Percentiles rank a stretch among this genome's conserved stretches.
phyloP scores from a whole-genome alignment of 2,329 filamentous ascomycete genomes.

The Taxawa tesnikishii region DNA sequence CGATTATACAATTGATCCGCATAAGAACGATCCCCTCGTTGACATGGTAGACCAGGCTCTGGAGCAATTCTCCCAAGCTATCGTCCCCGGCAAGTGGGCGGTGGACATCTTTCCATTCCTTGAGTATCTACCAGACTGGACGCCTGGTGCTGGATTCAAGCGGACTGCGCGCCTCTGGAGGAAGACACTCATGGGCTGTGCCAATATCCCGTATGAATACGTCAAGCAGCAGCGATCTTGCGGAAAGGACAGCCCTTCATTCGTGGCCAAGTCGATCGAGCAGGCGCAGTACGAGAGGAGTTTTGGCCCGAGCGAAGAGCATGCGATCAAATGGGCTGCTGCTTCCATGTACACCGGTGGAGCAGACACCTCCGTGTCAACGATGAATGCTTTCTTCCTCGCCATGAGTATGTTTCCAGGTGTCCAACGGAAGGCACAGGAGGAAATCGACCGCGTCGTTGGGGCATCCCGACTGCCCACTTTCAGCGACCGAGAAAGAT shows the following conservation, averaged over 20 bases:
- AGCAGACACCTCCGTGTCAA: slow-evolving; percentile 22
- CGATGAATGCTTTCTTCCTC: slow-evolving; percentile 5
- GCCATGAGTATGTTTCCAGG: slow-evolving; percentile 12
- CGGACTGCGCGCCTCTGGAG: slow-evolving; percentile 25
- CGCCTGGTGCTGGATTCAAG: slow-evolving; percentile 34
- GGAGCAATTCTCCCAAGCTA: slow-evolving; percentile 26
- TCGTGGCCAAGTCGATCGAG: slow-evolving; percentile 27
- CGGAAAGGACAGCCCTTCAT: slow-evolving; percentile 28
- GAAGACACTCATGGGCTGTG: slow-evolving; percentile 17
- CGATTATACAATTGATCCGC: slow-evolving; percentile 31
- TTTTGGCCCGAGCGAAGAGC: slow-evolving; percentile 14
- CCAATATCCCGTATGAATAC: slow-evolving; percentile 30
- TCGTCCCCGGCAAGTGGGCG: slow-evolving; percentile 29
- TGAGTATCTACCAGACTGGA: slow-evolving; percentile 31
- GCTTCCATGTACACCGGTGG: slow-evolving; percentile 30
- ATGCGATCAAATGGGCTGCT: slow-evolving; percentile 29
- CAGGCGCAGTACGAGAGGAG: slow-evolving; percentile 11
- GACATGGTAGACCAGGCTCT: slow-evolving; percentile 28
- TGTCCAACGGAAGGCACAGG: slow-evolving; percentile 17
- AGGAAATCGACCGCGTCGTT: slow-evolving; percentile 25
- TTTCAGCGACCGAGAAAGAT: slow-evolving; percentile 17
- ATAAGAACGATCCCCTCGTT: slow-evolving; percentile 30
- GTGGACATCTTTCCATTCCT: slow-evolving; percentile 35
- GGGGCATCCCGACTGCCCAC: slow-evolving; percentile 31
- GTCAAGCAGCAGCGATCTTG: slow-evolving; percentile 30